Percentiles rank a stretch among this genome's conserved stretches.
Conservation (phyloP, 2,329 filamentous ascomycete genomes). For the Penicillium occitanis region DNA sequence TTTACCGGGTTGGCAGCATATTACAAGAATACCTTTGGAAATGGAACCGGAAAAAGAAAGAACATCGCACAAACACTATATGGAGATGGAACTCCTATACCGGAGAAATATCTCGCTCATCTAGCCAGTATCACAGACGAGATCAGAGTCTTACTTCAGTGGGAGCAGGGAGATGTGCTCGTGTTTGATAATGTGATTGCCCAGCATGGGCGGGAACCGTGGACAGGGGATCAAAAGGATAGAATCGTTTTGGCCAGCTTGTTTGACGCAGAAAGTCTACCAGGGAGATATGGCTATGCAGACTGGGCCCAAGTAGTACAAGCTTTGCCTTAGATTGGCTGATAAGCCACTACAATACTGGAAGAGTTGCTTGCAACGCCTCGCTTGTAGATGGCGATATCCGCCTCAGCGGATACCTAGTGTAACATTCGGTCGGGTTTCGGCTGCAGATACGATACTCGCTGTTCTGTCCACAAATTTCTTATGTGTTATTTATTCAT, state of each 20-base stretch:
- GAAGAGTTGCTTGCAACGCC: background rate
- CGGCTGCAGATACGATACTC: background rate
- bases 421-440: background rate
- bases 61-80: slow-evolving; percentile 42
- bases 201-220: slow-evolving; percentile 52
- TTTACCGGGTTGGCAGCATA: slow-evolving; percentile 51
- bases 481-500: background rate
- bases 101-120: slow-evolving; percentile 46
- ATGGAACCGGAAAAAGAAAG: background rate
- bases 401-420: background rate
- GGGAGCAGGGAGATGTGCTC: slow-evolving; percentile 50
- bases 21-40: slow-evolving; percentile 27
- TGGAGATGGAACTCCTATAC: slow-evolving; percentile 51
- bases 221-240: slow-evolving; percentile 49
- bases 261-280: slow-evolving; percentile 49
- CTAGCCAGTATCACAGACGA: slow-evolving; percentile 49
- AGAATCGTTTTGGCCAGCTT: slow-evolving; percentile 48
- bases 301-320: slow-evolving; percentile 51
- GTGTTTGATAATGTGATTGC: slow-evolving; percentile 53
- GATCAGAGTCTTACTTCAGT: slow-evolving; percentile 51
- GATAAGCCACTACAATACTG: background rate
- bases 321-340: background rate
- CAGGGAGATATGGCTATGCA: slow-evolving; percentile 45
- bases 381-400: background rate
- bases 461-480: no score